Conservation (phyloP, 202 grass and related monocot species). For the Eragrostis tef region DNA sequence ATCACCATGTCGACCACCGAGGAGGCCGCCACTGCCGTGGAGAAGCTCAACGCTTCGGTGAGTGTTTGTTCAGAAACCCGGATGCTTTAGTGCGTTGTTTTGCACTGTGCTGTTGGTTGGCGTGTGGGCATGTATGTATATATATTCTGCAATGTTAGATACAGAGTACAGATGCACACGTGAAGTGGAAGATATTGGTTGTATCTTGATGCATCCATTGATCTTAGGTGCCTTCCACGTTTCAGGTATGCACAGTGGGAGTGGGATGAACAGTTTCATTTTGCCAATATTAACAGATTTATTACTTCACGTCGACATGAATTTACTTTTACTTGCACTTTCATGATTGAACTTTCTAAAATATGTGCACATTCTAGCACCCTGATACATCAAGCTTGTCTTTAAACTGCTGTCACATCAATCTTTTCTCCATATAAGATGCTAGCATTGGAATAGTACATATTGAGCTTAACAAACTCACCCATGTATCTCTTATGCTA, state of each 20-base stretch:
- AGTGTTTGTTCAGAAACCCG: slow-evolving; percentile 13
- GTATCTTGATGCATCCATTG: not conserved
- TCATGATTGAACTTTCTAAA: not conserved
- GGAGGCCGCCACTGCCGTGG: slow-evolving; percentile 62
- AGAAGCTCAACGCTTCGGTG: slow-evolving; percentile 76
- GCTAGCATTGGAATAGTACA: not conserved
- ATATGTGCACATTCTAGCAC: not conserved
- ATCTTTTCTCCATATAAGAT: not conserved
- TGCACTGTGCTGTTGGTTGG: slow-evolving; percentile 4
- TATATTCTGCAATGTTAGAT: not conserved
- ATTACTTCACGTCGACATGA: not conserved
- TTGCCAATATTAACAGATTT: not conserved
- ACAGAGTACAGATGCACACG: not conserved
- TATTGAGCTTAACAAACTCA: not conserved
- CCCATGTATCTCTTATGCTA: slow-evolving; percentile 18
- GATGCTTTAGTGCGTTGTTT: not conserved
- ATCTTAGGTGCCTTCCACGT: slow-evolving; percentile 13
- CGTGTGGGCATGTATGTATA: not conserved
- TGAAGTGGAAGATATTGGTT: not conserved
- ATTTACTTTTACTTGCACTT: slow-evolving; percentile 8
- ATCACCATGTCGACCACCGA: slow-evolving; percentile 72
- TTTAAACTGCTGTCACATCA: not conserved
- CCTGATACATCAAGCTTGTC: not conserved
- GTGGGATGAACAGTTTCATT: slow-evolving; percentile 21
- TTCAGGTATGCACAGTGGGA: not conserved